phyloP scores from a whole-genome alignment of 306 rosid species.

The Phaseolus lunatus region DNA sequence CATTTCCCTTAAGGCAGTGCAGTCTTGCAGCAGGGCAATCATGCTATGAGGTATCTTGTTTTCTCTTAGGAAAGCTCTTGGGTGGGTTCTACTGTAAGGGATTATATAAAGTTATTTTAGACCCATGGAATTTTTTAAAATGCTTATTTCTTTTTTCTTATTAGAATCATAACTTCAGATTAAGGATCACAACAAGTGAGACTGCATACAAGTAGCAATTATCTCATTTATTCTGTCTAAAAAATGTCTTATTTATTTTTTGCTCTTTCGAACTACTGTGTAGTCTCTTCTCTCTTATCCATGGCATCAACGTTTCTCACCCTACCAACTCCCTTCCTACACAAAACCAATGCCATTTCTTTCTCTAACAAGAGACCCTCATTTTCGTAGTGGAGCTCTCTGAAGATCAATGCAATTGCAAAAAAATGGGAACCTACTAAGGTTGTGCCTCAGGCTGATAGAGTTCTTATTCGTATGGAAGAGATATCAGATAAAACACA shows the following conservation, averaged over 20 bases:
- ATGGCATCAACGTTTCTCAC: constrained; percentile 83
- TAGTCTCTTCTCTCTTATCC: constrained; percentile 48
- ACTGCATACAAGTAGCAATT: too few relatives aligned
- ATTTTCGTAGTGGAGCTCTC: constrained; percentile 58
- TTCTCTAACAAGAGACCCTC: constrained; percentile 52
- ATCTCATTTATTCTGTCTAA: too few relatives aligned
- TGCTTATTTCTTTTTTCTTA: not conserved
- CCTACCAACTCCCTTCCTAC: constrained; percentile 56
- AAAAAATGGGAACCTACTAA: constrained; percentile 75
- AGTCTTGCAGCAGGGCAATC: too few relatives aligned
- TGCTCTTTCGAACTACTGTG: not conserved
- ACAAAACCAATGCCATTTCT: constrained; percentile 52
- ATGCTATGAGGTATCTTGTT: too few relatives aligned
- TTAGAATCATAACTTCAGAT: too few relatives aligned
- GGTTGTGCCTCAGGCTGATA: constrained; percentile 90
- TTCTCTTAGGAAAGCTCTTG: too few relatives aligned
- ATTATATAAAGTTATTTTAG: not conserved
- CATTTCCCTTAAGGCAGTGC: too few relatives aligned
- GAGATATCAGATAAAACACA: constrained; percentile 79
- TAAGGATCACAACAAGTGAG: too few relatives aligned
- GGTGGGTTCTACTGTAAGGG: too few relatives aligned
- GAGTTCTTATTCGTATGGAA: constrained; percentile 91
- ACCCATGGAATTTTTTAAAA: not conserved
- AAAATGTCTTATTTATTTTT: not conserved
- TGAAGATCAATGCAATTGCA: constrained; percentile 63